Evolutionary conservation across 768 basidiomycete species (phyloP).

Genomic region (Tricholoma furcatifolium): DNA sequence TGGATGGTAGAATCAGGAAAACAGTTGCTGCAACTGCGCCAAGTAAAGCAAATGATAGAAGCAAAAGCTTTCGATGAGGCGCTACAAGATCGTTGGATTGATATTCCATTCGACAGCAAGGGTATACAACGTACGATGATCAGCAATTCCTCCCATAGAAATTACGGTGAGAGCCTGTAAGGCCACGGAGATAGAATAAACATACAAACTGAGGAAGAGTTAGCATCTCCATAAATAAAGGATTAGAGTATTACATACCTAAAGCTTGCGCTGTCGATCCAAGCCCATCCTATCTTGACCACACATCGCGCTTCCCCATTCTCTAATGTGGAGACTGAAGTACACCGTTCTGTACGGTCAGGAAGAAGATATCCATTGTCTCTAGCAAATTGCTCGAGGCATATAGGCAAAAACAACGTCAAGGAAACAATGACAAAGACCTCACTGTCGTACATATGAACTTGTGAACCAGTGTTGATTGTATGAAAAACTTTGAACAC

Average conservation of each 20-base stretch:
- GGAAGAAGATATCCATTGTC: constrained; percentile 84
- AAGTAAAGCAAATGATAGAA: constrained; percentile 69
- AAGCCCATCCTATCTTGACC: constrained; percentile 77
- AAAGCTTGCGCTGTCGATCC: constrained; percentile 92
- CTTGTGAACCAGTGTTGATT: neutral
- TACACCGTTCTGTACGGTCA: constrained; percentile 63
- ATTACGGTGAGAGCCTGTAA: constrained; percentile 94
- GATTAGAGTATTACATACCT: constrained; percentile 48
- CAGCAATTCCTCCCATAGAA: constrained; percentile 89
- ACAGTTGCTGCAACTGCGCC: constrained; percentile 68
- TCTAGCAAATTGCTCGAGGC: constrained; percentile 84
- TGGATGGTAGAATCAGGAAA: constrained; percentile 74
- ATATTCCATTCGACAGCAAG: no score
- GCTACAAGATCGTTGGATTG: constrained; percentile 21
- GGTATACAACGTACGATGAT: constrained; percentile 63
- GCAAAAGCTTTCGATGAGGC: constrained; percentile 75
- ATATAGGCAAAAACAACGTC: constrained; percentile 81
- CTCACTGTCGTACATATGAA: constrained; percentile 44
- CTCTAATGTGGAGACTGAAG: constrained; percentile 20
- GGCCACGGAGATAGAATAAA: constrained; percentile 84
- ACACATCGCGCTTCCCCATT: constrained; percentile 55
- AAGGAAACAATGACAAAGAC: constrained; percentile 81
- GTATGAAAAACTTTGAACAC: neutral
- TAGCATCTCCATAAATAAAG: neutral
- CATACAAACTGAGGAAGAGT: constrained; percentile 61